phyloP scores from a whole-genome alignment of 1,139 yeast genomes.

The Arxiozyma heterogenica region DNA sequence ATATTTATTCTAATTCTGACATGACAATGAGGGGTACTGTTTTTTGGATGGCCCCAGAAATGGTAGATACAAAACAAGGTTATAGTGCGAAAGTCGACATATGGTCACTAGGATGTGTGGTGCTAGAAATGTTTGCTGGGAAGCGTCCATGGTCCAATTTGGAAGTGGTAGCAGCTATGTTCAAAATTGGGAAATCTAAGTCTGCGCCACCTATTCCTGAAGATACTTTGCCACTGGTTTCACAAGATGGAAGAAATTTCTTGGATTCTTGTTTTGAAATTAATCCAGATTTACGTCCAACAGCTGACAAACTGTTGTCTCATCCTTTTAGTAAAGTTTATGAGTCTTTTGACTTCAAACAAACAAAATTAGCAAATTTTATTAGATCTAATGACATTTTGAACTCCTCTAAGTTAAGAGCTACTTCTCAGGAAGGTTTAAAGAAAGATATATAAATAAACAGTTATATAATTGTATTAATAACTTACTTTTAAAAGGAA shows the following conservation, averaged over 20 bases:
- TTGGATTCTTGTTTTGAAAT: constrained; percentile 70
- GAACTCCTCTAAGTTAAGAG: constrained; percentile 28
- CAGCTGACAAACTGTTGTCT: constrained; percentile 58
- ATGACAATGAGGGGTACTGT: constrained; percentile 99
- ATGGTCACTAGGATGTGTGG: constrained; percentile 94
- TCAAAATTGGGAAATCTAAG: constrained; percentile 59
- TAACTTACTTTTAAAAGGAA: neutral
- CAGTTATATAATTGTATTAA: neutral
- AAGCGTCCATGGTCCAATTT: constrained; percentile 76
- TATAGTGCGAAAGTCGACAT: constrained; percentile 93
- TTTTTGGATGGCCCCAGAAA: constrained; percentile 99
- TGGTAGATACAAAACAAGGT: constrained; percentile 81
- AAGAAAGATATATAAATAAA: neutral
- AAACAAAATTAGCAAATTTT: constrained; percentile 54
- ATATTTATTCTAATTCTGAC: constrained; percentile 85
- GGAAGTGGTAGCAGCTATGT: constrained; percentile 72
- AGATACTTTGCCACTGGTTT: constrained; percentile 59
- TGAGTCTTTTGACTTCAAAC: constrained; percentile 46
- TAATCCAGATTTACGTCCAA: constrained; percentile 78
- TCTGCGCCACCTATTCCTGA: constrained; percentile 94
- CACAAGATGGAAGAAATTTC: constrained; percentile 58
- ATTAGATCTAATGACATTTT: constrained; percentile 43
- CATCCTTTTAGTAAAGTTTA: constrained; percentile 54
- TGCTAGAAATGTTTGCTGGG: constrained; percentile 88
- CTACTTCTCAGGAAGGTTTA: constrained; percentile 18